Evolutionary conservation across 495 filamentous ascomycete species (phyloP).

Genomic region (Penicillium samsonianum): DNA sequence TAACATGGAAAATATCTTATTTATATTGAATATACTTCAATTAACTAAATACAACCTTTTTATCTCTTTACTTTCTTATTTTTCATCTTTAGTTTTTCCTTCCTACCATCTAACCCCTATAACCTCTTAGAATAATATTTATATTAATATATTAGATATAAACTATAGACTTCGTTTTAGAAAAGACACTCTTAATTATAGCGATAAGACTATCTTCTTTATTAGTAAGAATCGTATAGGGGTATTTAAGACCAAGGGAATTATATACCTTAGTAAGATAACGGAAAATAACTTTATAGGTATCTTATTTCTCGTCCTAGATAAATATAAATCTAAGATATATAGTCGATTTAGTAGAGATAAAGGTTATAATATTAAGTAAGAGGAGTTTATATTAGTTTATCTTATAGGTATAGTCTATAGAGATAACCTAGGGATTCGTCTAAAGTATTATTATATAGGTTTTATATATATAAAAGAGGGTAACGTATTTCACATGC

Average conservation of each 20-base stretch:
- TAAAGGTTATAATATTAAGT: background rate
- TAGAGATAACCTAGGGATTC: background rate
- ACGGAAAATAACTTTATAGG: background rate
- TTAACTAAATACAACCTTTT: too few species aligned
- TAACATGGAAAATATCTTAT: too few species aligned
- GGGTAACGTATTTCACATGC: too few species aligned
- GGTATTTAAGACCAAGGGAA: background rate
- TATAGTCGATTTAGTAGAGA: background rate
- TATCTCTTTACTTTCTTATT: too few species aligned
- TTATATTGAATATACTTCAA: too few species aligned
- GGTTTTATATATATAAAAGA: background rate
- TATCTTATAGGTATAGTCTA: background rate
- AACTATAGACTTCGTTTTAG: background rate
- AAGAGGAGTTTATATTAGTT: background rate
- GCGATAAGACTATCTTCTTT: background rate
- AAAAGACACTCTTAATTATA: background rate
- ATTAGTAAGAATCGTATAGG: background rate
- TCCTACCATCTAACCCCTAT: too few species aligned
- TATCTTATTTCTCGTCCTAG: background rate
- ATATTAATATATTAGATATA: background rate
- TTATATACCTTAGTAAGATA: background rate
- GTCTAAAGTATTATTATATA: background rate
- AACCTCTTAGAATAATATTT: too few species aligned
- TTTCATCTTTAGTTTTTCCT: too few species aligned
- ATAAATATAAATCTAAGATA: background rate